Percentiles rank a stretch among this genome's conserved stretches.
These are phyloP conservation scores for Aspergillus incahuasiensis DNA, from an alignment of 495 filamentous ascomycete genomes.

Conservation along the genomic window DNA sequence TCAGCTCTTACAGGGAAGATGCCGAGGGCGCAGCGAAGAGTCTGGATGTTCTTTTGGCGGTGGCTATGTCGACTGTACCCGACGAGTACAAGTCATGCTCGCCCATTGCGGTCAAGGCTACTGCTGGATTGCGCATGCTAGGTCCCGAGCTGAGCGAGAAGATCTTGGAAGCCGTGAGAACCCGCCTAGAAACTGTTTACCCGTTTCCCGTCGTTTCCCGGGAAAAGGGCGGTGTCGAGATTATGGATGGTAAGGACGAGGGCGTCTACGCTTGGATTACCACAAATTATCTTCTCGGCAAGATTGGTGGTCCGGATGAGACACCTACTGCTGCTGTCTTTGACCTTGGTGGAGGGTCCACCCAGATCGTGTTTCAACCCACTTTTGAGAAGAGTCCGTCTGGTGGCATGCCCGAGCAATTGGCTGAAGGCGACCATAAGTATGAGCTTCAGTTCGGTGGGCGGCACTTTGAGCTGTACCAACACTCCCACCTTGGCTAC, in stretches of 20 bases:
- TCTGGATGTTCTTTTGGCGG: constrained; percentile 80
- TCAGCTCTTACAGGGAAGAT: constrained; percentile 81
- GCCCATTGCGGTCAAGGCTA: constrained; percentile 93
- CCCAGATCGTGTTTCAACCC: constrained; percentile 96
- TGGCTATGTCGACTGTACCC: constrained; percentile 76
- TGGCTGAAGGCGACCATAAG: constrained; percentile 91
- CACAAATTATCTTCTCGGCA: constrained; percentile 94
- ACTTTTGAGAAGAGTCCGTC: constrained; percentile 72
- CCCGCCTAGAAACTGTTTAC: constrained; percentile 79
- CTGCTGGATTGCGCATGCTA: constrained; percentile 82
- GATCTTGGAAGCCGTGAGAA: constrained; percentile 81
- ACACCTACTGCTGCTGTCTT: constrained; percentile 90
- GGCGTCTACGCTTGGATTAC: constrained; percentile 99
- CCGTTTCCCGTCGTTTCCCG: constrained; percentile 89
- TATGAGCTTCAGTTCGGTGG: constrained; percentile 89
- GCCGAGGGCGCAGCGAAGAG: constrained; percentile 83
- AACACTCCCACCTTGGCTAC: constrained; percentile 96
- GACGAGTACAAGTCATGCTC: constrained; percentile 82
- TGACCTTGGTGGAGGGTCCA: constrained; percentile 93
- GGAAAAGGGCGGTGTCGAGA: constrained; percentile 79
- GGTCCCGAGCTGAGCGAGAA: constrained; percentile 75
- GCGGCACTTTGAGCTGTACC: constrained; percentile 88
- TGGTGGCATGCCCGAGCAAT: constrained; percentile 82
- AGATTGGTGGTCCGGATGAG: constrained; percentile 89
- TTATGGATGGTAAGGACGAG: constrained; percentile 95